Base-by-base conservation (phyloP, 768 basidiomycete species). In the Hygrophorus pudorinus region DNA sequence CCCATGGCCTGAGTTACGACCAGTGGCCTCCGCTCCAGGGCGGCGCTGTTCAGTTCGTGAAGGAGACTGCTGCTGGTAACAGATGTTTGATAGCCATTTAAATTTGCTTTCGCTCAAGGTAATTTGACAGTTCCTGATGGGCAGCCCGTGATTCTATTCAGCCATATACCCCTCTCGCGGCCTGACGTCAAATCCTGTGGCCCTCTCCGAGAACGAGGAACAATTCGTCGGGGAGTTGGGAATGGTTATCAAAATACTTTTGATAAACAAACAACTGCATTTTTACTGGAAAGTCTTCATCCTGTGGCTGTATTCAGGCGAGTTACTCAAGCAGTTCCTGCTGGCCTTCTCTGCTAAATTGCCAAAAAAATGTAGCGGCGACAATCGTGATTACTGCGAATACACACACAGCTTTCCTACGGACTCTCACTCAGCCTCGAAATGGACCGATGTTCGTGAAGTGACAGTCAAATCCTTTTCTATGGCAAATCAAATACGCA, bases 331-430 rank as follows among this genome's bases (percentile, higher is more conserved):
- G 50, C 52, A 42, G 51, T 37, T 48, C 38, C 18, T 30, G 46
- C 28, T 47, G 34, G 33, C 46, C 38, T 59, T 84, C 86, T 12
- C 77, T 79, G 48, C 78, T 31, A 42, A 38, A 47, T 34, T 24
- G 24, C 4, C 24, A 11, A 18, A 14, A 28, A 5, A 36, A 13
- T 39, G 36, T 16, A 90, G 87, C 51, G 94, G 89, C 4, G 92
- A 97, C 59, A 92, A 97, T 56, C 93, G 94, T 58, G 94, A 97
- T 55, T 90, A 93, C 51, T 98, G 94, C 62, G 87, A 87, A 65
- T 78, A 80, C 55, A 67, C 44, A 10, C 78, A 82, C 63, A 49
- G 57, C 60, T 42, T 50, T 49, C 44, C 40, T 38, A 44, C 42
- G 48, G 48, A n/a, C 47, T 47, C 29, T 52, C 48, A 28, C 72